A percentile compares a stretch with the other conserved stretches of the same genome.
These are phyloP conservation scores for Aspergillus hiratsukae DNA, from an alignment of 2,329 filamentous ascomycete species.

Conservation along the genomic window DNA sequence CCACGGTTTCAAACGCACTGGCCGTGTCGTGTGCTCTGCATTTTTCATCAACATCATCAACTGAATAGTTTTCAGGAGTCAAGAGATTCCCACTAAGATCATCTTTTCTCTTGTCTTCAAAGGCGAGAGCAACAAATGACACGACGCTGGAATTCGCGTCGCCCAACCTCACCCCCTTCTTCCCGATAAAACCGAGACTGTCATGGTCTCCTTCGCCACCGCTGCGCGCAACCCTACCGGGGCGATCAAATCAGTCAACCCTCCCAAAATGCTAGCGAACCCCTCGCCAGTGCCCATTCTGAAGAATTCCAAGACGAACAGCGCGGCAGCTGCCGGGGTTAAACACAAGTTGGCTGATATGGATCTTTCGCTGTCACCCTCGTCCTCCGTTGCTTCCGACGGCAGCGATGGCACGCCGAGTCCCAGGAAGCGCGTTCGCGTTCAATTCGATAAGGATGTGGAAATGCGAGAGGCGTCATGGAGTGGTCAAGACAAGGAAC, in stretches of 20 bases:
- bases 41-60: not conserved
- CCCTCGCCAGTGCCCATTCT: conserved; percentile 34
- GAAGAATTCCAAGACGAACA: conserved; percentile 30
- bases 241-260: conserved; percentile 19
- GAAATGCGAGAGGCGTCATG: conserved; percentile 22
- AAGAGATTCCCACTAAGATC: not conserved
- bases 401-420: conserved; percentile 21
- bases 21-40: conserved; percentile 17
- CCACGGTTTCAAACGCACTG: conserved; percentile 5
- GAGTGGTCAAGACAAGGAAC: conserved; percentile 40
- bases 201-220: conserved; percentile 33
- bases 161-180: conserved; percentile 4
- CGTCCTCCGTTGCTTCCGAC: conserved; percentile 28
- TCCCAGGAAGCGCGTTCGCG: conserved; percentile 39
- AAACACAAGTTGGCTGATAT: conserved; percentile 38
- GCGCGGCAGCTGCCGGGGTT: conserved; percentile 17
- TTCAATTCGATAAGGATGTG: conserved; percentile 40
- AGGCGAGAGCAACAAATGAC: conserved; percentile 20
- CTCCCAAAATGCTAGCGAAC: conserved; percentile 28
- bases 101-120: conserved; percentile 1
- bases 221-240: conserved; percentile 23
- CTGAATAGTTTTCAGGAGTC: not conserved
- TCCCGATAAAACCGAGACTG: conserved; percentile 12
- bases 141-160: conserved; percentile 7
- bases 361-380: conserved; percentile 29